Evolutionary conservation across 495 filamentous ascomycete species (phyloP).

Genomic region (Symbiotaphrina buchneri): DNA sequence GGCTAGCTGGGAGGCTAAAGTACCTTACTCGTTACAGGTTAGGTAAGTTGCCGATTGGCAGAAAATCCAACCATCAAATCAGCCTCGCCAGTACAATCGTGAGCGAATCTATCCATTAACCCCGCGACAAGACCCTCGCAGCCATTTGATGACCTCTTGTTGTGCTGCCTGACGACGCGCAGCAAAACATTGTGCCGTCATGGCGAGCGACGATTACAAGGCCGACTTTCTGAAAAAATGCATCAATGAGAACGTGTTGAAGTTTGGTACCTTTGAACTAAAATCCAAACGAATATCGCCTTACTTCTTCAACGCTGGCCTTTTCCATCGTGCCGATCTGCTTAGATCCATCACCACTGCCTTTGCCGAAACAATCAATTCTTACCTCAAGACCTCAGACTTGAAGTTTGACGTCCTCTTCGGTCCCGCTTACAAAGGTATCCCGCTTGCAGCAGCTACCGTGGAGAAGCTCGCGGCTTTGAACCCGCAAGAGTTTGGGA

Average conservation of each 20-base stretch:
- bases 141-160: neutral
- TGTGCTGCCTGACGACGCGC: no score
- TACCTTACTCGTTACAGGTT: no score
- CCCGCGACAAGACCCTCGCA: neutral
- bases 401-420: slow-evolving; percentile 3
- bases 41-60: no score
- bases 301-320: slow-evolving; percentile 96
- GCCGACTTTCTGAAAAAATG: slow-evolving; percentile 47
- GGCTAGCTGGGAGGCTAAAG: no score
- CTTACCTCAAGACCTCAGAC: slow-evolving; percentile 5
- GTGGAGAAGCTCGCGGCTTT: slow-evolving; percentile 43
- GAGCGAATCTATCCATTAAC: neutral
- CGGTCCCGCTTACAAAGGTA: slow-evolving; percentile 81
- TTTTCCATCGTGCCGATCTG: slow-evolving; percentile 56
- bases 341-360: slow-evolving; percentile 51
- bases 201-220: slow-evolving; percentile 27
- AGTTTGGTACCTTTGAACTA: slow-evolving; percentile 72
- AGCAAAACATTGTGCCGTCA: no score
- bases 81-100: no score
- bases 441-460: slow-evolving; percentile 58
- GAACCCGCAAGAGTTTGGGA: slow-evolving; percentile 26
- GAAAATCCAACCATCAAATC: no score
- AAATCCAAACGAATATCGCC: slow-evolving; percentile 85
- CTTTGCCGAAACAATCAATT: slow-evolving; percentile 50
- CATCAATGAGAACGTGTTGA: slow-evolving; percentile 51